phyloP scores from a whole-genome alignment of 2,329 filamentous ascomycete species.

The Verruconis gallopava region DNA sequence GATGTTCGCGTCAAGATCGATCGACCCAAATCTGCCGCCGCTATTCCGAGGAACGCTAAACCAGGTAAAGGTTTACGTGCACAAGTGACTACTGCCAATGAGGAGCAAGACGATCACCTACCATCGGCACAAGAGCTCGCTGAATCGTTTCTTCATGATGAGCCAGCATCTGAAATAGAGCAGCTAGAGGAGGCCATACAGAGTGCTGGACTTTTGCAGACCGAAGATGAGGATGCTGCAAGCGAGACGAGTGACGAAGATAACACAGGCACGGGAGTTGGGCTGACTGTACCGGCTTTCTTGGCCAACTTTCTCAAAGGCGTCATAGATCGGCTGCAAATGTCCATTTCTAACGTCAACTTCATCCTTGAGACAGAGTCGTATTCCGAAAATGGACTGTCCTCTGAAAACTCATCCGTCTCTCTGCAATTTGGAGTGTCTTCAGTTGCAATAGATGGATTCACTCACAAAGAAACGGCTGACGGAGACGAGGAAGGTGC shows the following conservation, averaged over 20 bases:
- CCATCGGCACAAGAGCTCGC: constrained; percentile 63
- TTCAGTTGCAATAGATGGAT: constrained; percentile 10
- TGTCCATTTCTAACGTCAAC: constrained; percentile 51
- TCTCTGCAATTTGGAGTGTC: constrained; percentile 8
- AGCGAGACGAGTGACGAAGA: constrained; percentile 53
- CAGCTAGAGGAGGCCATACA: constrained; percentile 57
- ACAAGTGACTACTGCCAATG: constrained; percentile 12
- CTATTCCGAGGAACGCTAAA: constrained; percentile 10
- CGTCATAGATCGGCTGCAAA: constrained; percentile 56
- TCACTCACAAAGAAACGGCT: constrained; percentile 1
- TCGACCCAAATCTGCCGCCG: neutral
- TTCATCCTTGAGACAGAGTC: constrained; percentile 8
- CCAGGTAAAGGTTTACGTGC: neutral
- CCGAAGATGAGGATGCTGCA: constrained; percentile 20
- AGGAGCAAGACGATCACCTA: constrained; percentile 29
- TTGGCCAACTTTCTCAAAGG: constrained; percentile 61
- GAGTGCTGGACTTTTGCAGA: constrained; percentile 29
- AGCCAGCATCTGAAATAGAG: constrained; percentile 51
- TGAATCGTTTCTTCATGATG: constrained; percentile 63
- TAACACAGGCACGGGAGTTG: constrained; percentile 60
- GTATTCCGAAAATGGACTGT: neutral
- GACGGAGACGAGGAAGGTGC: neutral
- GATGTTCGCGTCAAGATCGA: constrained; percentile 16
- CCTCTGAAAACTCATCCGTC: neutral
- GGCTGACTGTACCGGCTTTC: constrained; percentile 56